Conservation (phyloP, 805 yeast genomes). For the Yueomyces sinensis region DNA sequence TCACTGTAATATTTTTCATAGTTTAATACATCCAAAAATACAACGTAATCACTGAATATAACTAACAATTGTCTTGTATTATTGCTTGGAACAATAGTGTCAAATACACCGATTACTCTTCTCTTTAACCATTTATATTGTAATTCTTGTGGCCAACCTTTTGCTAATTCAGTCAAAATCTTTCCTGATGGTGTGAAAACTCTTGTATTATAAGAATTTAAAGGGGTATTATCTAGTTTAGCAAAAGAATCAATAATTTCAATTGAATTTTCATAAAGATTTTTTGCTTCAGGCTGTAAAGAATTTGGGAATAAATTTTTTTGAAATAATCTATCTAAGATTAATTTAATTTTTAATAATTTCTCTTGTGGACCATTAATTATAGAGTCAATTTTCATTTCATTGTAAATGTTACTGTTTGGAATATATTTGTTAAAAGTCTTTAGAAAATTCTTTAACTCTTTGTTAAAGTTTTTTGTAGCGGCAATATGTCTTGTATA, state of each 20-base stretch:
- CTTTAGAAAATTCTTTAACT: constrained; percentile 31
- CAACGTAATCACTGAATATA: constrained; percentile 67
- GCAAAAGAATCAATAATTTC: constrained; percentile 78
- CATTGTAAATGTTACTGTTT: constrained; percentile 27
- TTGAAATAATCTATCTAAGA: constrained; percentile 47
- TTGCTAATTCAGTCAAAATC: constrained; percentile 69
- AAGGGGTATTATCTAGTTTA: constrained; percentile 27
- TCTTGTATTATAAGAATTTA: constrained; percentile 42
- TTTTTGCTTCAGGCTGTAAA: constrained; percentile 15
- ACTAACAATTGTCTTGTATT: constrained; percentile 44
- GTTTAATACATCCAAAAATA: constrained; percentile 47
- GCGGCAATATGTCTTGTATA: constrained; percentile 93
- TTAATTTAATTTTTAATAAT: constrained; percentile 54
- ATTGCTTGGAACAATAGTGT: constrained; percentile 24
- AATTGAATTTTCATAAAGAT: constrained; percentile 39
- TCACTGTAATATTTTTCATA: constrained; percentile 18
- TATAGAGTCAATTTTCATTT: constrained; percentile 43
- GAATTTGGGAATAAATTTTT: constrained; percentile 32
- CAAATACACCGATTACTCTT: constrained; percentile 68
- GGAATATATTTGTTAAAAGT: constrained; percentile 21
- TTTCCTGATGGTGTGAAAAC: constrained; percentile 89
- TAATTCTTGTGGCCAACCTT: constrained; percentile 75
- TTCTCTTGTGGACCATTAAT: constrained; percentile 56
- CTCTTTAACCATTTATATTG: constrained; percentile 84
- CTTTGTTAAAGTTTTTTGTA: constrained; percentile 45